These are phyloP conservation scores for Camelina hispida DNA, from an alignment of 345 rosid genomes.

Conservation along the genomic window DNA sequence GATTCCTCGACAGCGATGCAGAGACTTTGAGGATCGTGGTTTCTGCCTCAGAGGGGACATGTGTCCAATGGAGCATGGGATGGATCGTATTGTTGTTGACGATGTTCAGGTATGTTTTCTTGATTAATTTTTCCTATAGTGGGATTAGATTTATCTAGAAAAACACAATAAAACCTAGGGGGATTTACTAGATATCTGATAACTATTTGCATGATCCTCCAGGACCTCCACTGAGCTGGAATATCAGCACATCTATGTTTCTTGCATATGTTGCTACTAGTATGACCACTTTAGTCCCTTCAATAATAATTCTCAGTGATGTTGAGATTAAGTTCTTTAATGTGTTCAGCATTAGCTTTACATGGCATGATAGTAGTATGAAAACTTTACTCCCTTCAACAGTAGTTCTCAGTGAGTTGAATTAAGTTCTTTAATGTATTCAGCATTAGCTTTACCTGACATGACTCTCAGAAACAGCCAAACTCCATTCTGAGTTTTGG, in stretches of 20 bases:
- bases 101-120: conserved; percentile 84
- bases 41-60: conserved; percentile 98
- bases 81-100: conserved; percentile 94
- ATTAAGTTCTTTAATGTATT: background rate
- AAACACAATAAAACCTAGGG: background rate
- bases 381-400: no score
- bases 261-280: conserved; percentile 22
- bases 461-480: conserved; percentile 19
- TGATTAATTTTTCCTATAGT: background rate
- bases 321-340: no score
- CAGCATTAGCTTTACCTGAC: conserved; percentile 23
- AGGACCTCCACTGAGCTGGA: conserved; percentile 11
- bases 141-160: background rate
- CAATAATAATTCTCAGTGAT: background rate
- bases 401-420: background rate
- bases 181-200: conserved; percentile 18
- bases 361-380: background rate
- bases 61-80: conserved; percentile 99
- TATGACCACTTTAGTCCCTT: conserved; percentile 20
- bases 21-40: conserved; percentile 99
- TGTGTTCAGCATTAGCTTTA: no score
- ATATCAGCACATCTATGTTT: conserved; percentile 8
- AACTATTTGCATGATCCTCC: conserved; percentile 19
- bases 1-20: conserved; percentile 82
- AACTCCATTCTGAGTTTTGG: conserved; percentile 3